A percentile compares a stretch with the other conserved stretches of the same genome.
phyloP scores from a whole-genome alignment of 805 yeast species.

The Deakozyma indianensis region DNA sequence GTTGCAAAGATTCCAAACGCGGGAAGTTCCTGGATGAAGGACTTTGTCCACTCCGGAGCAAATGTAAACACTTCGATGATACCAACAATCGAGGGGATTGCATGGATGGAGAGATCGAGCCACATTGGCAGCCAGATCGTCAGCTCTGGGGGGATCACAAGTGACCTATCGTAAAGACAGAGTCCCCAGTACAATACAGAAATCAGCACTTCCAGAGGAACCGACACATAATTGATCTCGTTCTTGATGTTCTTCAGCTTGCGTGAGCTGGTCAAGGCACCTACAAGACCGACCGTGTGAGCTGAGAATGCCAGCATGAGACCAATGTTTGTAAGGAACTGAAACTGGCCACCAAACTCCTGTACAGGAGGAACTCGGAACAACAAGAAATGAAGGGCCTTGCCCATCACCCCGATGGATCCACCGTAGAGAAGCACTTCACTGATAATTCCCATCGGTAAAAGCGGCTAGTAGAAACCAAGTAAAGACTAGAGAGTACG shows the following conservation, averaged over 20 bases:
- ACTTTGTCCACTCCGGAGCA: slow-evolving; percentile 13
- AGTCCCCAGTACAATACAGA: slow-evolving; percentile 21
- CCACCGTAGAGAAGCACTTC: background rate
- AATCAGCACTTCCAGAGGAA: slow-evolving; percentile 21
- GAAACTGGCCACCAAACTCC: slow-evolving; percentile 23
- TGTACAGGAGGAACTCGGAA: background rate
- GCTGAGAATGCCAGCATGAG: slow-evolving; percentile 17
- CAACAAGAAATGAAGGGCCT: background rate
- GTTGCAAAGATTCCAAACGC: slow-evolving; percentile 11
- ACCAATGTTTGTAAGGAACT: slow-evolving; percentile 20
- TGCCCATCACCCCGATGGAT: background rate
- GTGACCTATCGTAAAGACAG: slow-evolving; percentile 13
- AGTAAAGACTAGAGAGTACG: too few relatives aligned
- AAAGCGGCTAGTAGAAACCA: too few relatives aligned
- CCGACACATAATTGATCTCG: slow-evolving; percentile 13
- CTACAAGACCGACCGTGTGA: slow-evolving; percentile 15
- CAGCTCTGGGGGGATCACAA: slow-evolving; percentile 16
- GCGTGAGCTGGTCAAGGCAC: slow-evolving; percentile 6
- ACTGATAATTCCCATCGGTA: too few relatives aligned
- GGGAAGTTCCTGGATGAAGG: slow-evolving; percentile 9
- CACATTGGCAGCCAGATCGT: slow-evolving; percentile 10
- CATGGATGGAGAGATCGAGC: slow-evolving; percentile 19
- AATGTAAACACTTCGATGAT: slow-evolving; percentile 15
- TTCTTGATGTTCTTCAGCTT: slow-evolving; percentile 10
- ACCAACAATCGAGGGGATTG: slow-evolving; percentile 17